Conservation (phyloP, 441 rosid species). For the Erysimum pusillum region DNA sequence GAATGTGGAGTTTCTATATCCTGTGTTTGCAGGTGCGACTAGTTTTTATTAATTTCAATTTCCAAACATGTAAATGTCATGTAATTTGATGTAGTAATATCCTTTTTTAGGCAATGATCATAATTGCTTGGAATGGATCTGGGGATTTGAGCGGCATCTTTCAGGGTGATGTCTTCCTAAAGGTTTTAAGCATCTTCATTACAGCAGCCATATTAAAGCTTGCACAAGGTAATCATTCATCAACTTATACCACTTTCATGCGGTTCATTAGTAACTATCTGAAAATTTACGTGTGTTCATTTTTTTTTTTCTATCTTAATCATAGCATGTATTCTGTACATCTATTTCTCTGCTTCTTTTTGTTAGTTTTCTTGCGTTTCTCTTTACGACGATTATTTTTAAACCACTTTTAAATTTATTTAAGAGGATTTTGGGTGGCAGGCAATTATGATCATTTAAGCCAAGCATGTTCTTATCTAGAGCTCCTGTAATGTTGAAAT, state of each 20-base stretch:
- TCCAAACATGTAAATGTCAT: constrained; percentile 17
- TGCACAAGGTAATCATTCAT: constrained; percentile 59
- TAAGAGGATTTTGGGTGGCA: neutral
- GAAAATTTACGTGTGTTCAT: neutral
- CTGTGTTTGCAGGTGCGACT: constrained; percentile 61
- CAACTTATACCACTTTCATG: constrained; percentile 21
- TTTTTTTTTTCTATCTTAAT: constrained; percentile 3
- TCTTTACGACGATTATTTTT: neutral
- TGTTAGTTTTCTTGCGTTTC: neutral
- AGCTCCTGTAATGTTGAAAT: neutral
- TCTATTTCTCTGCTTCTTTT: constrained; percentile 1
- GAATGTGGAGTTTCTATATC: constrained; percentile 80
- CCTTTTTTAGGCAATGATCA: constrained; percentile 69
- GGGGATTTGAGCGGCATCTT: constrained; percentile 60
- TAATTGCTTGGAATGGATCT: constrained; percentile 79
- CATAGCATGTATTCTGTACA: constrained; percentile 5
- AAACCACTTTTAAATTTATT: neutral
- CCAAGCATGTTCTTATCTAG: neutral
- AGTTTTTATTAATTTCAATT: constrained; percentile 3
- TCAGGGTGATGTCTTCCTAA: constrained; percentile 63
- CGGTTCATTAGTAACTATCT: neutral
- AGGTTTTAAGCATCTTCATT: constrained; percentile 77
- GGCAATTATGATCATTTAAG: neutral
- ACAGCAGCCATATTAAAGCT: constrained; percentile 80
- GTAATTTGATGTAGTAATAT: constrained; percentile 25